A percentile compares a stretch with the other conserved stretches of the same genome.
Conservation (phyloP, 805 yeast species). For the Wickerhamiella kurtzmanii region DNA sequence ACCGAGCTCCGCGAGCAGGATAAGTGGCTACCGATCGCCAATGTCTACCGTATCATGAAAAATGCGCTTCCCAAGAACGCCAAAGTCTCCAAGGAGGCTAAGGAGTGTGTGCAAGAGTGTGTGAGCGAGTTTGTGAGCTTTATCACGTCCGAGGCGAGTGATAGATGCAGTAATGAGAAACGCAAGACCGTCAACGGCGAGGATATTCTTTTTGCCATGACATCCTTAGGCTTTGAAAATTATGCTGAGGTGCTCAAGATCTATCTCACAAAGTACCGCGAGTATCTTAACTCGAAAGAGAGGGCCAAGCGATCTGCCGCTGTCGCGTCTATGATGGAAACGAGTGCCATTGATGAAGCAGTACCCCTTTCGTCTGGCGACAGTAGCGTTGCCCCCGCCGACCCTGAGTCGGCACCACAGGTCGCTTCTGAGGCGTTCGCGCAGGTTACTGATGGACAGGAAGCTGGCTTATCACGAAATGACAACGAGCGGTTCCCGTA, state of each 20-base stretch:
- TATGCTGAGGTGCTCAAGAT: constrained; percentile 57
- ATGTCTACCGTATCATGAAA: constrained; percentile 63
- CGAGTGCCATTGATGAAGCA: not conserved
- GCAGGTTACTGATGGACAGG: not conserved
- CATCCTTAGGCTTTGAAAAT: constrained; percentile 53
- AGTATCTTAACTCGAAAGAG: constrained; percentile 22
- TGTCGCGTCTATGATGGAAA: not conserved
- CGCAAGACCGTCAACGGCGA: constrained; percentile 61
- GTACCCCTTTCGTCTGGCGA: not conserved
- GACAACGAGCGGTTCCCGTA: constrained; percentile 5
- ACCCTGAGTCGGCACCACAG: not conserved
- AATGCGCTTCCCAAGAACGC: constrained; percentile 58
- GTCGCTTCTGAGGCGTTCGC: not conserved
- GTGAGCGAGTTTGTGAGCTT: constrained; percentile 56
- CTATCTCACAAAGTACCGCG: constrained; percentile 53
- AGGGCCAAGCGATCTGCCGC: constrained; percentile 11
- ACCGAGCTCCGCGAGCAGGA: constrained; percentile 47
- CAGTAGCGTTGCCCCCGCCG: not conserved
- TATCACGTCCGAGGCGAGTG: constrained; percentile 52
- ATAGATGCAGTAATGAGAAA: constrained; percentile 49
- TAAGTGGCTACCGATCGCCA: constrained; percentile 49
- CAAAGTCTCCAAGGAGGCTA: constrained; percentile 65
- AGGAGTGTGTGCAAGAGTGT: constrained; percentile 64
- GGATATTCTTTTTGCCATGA: constrained; percentile 51
- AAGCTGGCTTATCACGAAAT: not conserved